These are phyloP conservation scores for Annona cherimola DNA, from an alignment of 164 flowering plant species.

Conservation along the genomic window DNA sequence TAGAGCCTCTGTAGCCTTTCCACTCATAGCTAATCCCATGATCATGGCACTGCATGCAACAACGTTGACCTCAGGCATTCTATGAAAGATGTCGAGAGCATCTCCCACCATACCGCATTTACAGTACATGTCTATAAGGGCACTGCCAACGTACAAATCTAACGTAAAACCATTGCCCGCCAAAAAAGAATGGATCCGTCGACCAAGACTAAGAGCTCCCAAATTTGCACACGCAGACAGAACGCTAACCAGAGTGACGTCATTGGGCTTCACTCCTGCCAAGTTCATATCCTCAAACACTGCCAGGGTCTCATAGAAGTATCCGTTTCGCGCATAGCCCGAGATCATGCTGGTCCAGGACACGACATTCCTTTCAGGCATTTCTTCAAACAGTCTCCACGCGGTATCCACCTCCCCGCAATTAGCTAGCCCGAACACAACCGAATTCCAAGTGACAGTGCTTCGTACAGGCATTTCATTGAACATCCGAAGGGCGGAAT, in stretches of 20 bases:
- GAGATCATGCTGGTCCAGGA: constrained; percentile 27
- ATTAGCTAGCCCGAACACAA: constrained; percentile 19
- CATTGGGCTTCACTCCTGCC: constrained; percentile 21
- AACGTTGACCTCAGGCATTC: constrained; percentile 18
- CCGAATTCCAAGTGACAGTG: constrained; percentile 23
- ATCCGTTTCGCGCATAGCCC: constrained; percentile 20
- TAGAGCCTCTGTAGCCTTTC: constrained; percentile 20
- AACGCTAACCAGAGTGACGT: constrained; percentile 25
- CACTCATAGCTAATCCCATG: constrained; percentile 25
- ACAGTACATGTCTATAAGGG: constrained; percentile 26
- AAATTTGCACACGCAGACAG: constrained; percentile 25
- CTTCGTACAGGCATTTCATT: constrained; percentile 18
- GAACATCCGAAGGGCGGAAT: constrained; percentile 15
- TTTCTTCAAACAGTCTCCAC: constrained; percentile 15
- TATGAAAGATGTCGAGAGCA: constrained; percentile 17
- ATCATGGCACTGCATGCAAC: constrained; percentile 24
- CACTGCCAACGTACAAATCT: constrained; percentile 21
- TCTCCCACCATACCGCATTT: constrained; percentile 24
- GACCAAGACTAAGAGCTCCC: constrained; percentile 24
- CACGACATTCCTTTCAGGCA: constrained; percentile 24
- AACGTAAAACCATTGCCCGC: constrained; percentile 12
- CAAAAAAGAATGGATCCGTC: constrained; percentile 17
- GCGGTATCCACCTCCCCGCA: constrained; percentile 17
- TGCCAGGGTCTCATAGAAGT: constrained; percentile 17
- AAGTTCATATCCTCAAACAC: constrained; percentile 17